Evolutionary conservation across 2,329 filamentous ascomycete genomes (phyloP).

Genomic region (Pseudogymnoascus sp.): DNA sequence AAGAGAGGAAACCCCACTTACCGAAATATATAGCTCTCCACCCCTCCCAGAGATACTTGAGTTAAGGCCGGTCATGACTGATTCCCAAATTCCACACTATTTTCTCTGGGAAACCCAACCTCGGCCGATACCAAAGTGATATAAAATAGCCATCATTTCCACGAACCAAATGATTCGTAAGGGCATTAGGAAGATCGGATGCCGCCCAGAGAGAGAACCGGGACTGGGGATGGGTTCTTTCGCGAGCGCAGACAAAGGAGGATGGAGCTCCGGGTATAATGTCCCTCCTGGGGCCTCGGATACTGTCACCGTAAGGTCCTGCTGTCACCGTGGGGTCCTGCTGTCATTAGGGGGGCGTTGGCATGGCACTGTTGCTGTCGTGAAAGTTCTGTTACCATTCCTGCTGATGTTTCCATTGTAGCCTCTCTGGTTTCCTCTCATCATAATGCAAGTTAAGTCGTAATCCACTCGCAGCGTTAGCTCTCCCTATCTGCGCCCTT

Average conservation of each 20-base stretch:
- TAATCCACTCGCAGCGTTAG: too few species aligned
- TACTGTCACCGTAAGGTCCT: neutral
- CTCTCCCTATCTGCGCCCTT: too few species aligned
- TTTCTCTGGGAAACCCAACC: neutral
- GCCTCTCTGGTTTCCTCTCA: too few species aligned
- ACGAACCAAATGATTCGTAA: neutral
- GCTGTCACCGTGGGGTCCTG: too few species aligned
- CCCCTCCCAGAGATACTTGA: neutral
- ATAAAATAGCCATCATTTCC: neutral
- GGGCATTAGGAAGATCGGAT: neutral
- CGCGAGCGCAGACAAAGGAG: neutral
- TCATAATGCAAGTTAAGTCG: too few species aligned
- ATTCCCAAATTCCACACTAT: neutral
- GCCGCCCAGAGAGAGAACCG: neutral
- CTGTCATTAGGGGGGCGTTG: neutral
- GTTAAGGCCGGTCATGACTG: neutral
- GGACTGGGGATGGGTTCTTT: neutral
- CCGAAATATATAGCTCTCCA: neutral
- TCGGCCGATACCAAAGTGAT: neutral
- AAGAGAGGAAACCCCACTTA: neutral
- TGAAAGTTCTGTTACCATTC: neutral
- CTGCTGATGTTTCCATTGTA: too few species aligned
- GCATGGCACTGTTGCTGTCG: neutral
- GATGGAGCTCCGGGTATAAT: neutral
- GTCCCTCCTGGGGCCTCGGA: neutral